Evolutionary conservation across 2,329 filamentous ascomycete genomes (phyloP).

Genomic region (Colletotrichum musicola): DNA sequence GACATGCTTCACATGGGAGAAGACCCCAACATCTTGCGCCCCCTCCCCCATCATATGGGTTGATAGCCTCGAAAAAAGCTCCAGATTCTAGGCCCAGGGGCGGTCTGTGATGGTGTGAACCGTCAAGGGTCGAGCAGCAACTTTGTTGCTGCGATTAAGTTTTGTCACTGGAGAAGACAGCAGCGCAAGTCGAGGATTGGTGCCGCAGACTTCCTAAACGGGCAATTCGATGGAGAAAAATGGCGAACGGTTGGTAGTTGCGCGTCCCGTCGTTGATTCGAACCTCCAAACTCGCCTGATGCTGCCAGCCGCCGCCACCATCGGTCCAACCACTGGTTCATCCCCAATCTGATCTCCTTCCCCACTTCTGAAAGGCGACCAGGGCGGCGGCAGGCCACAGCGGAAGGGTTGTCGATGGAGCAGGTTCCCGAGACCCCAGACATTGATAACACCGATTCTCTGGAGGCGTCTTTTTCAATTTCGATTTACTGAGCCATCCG

Average conservation of each 20-base stretch:
- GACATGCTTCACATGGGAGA: constrained; percentile 5
- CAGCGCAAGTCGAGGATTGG: not conserved
- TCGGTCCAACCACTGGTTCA: constrained; percentile 11
- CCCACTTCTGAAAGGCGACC: constrained; percentile 7
- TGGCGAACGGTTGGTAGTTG: constrained; percentile 37
- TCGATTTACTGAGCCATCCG: not conserved
- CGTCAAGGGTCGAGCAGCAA: not conserved
- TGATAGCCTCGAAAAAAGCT: not conserved
- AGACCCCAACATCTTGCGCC: not conserved
- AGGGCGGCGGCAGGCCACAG: constrained; percentile 1
- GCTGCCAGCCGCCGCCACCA: constrained; percentile 22
- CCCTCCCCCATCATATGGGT: not conserved
- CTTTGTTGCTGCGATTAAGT: constrained; percentile 6
- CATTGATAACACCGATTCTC: not conserved
- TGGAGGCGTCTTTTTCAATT: not conserved
- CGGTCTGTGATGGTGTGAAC: constrained; percentile 21
- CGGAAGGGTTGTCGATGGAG: constrained; percentile 12
- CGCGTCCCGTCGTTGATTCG: constrained; percentile 23
- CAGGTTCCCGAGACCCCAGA: constrained; percentile 25
- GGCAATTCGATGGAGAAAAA: constrained; percentile 23
- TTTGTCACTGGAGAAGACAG: constrained; percentile 10
- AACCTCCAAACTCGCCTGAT: constrained; percentile 5
- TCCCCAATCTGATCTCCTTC: constrained; percentile 4
- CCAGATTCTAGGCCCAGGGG: not conserved
- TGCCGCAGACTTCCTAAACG: constrained; percentile 9